A percentile compares a stretch with the other conserved stretches of the same genome.
Conservation (phyloP, 768 basidiomycete genomes). For the Psilocybe cyanescens region DNA sequence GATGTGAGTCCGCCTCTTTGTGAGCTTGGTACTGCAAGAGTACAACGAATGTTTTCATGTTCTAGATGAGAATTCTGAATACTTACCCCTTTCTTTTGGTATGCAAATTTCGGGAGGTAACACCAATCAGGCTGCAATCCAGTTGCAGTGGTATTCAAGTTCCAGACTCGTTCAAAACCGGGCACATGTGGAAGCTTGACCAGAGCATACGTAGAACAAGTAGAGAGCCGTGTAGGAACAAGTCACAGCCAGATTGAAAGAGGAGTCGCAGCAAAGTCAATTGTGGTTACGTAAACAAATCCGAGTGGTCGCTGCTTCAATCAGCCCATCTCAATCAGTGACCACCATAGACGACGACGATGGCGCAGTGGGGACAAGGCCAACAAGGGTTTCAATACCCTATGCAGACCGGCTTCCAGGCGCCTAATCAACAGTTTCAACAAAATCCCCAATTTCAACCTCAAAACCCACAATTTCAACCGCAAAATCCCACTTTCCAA, state of each 20-base stretch:
- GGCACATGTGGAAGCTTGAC: too few species aligned
- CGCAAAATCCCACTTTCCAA: constrained; percentile 43
- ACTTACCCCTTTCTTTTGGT: too few species aligned
- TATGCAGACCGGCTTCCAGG: constrained; percentile 69
- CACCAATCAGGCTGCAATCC: too few species aligned
- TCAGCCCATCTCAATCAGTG: constrained; percentile 17
- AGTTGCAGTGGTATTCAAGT: too few species aligned
- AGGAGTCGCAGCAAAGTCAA: background rate
- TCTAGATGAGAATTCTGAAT: too few species aligned
- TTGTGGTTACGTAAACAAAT: constrained; percentile 10
- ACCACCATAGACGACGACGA: constrained; percentile 41
- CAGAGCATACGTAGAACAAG: too few species aligned
- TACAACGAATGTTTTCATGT: too few species aligned
- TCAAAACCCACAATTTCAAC: constrained; percentile 48
- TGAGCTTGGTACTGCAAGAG: too few species aligned
- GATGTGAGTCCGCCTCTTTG: too few species aligned
- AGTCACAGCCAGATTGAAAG: background rate
- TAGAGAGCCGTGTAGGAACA: background rate
- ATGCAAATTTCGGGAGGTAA: too few species aligned
- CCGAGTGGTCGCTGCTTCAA: constrained; percentile 17
- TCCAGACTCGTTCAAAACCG: too few species aligned
- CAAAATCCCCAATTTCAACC: constrained; percentile 50
- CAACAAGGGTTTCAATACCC: constrained; percentile 76
- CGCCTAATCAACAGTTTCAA: constrained; percentile 43
- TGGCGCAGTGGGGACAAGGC: constrained; percentile 80